Base-by-base conservation (phyloP, 768 basidiomycete species). In the Calocera viscosa region DNA sequence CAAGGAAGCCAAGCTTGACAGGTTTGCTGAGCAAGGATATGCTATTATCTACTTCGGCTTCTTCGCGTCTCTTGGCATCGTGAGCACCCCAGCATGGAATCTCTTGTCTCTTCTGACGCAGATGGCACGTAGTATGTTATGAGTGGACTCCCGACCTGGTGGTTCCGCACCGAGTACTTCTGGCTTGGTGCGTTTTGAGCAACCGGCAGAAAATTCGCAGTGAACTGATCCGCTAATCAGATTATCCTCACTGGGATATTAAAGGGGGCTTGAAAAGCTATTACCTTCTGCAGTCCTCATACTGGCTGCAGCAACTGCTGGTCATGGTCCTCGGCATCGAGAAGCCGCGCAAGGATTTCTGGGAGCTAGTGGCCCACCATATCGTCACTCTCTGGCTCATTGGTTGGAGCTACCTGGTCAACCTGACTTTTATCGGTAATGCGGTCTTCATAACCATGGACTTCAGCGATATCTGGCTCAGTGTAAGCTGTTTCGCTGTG, bases 401-500 rank as follows among this genome's bases (percentile, higher is more conserved):
- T 39, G 87, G 92, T 86, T 91, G 91, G 90, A 92, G 90, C 71
- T 91, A 92, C 72, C 70, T 86, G 34, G 68, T 86, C 70, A 94
- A 91, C 76, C 47, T 92, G 65, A 97, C 94, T 0, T 76, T 83
- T 64, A 94, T 98, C 47, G 96, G 96, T 11, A 89, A 90, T 70
- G 88, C 93, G 3, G 84, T 99, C 32, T 98, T 88, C 72, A 82
- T 94, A 78, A 96, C 93, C 74, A 98, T 98, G 96, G 96, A 99
- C 78, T 81, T 94, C 22, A 92, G 94, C 0, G 96, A 99, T 74
- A 77, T 85, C 35, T 90, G 89, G 76, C 80, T 99, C 14, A 93
- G 91, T 14, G 88, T 92, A 69, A 70, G 88, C 78, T 30, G 49
- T 34, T 60, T 35, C 49, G n/a, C 26, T 38, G 32, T 26, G 38